Base-by-base conservation (phyloP, 768 basidiomycete genomes). In the Strobilomyces echinocephalus region DNA sequence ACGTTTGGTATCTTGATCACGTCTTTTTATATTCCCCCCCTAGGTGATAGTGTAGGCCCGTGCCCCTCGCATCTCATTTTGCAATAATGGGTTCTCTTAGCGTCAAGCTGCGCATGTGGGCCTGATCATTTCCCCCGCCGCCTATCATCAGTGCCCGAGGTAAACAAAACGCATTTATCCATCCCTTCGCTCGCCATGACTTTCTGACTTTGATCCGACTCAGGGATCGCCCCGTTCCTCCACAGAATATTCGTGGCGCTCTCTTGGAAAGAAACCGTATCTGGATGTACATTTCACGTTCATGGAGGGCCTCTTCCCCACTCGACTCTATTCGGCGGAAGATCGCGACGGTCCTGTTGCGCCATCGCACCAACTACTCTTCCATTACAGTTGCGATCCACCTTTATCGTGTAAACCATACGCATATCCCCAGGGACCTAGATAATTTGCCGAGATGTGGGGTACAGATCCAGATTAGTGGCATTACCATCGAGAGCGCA, bases 151-250 rank as follows among this genome's bases (percentile, higher is more conserved):
- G 33, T 28, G 53, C 50, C 53, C 50, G 46, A 58, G 46, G 43
- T 50, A 52, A 41, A 46, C 55, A 49, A 57, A 50, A 57, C 45
- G 39, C 39, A 50, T 52, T 44, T 54, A 44, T 52, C 30, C 49
- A 42, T 34, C 18, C 41, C 44, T 53, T 52, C 49, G 42, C 26
- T 56, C 47, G 53, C 53, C 49, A 38, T 57, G 28, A 21, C 42
- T 50, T 50, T 58, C 42, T 53, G 44, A 38, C 26, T 60, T 63
- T 65, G 64, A 68, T 66, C 64, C 65, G 64, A 52, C 35, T 62
- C 57, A 65, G 63, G 56, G 63, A 65, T 50, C 24, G 43, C 57
- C 56, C 49, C 40, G 44, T 58, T 52, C 46, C 33, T 51, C 54
- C 46, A 39, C 52, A 52, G 47, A 50, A 50, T 52, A 52, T 45